Base-by-base conservation (phyloP, 1,284 basidiomycete genomes). In the Quambalaria eucalypti region DNA sequence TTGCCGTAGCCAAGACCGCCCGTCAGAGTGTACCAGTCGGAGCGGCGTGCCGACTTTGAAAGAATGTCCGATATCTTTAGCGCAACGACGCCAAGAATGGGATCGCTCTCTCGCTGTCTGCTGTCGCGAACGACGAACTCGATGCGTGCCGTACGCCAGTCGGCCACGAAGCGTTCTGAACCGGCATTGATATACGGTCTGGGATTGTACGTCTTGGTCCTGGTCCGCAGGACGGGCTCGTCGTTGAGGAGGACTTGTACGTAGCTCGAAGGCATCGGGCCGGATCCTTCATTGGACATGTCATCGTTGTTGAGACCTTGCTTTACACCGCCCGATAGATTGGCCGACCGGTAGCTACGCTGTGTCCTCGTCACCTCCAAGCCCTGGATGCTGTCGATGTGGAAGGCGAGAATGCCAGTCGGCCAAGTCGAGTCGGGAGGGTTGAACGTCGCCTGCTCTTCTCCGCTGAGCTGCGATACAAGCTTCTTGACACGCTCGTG, bases 171-270 rank as follows among this genome's bases (percentile, higher is more conserved):
- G 25, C 70, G 62, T 47, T 72, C 70, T 33, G 60, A 56, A 14
- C 70, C 70, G 4, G 60, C 66, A 38, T 72, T 72, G 60, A 71
- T 60, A 52, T 64, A 72, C 5, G 70, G 70, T 28, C 64, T 59
- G 28, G 70, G 57, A 39, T 72, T 68, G 50, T 69, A 58, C 2
- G 62, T 53, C 52, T 70, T 69, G 25, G 65, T 71, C 31, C 70
- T 54, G 2, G 68, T 71, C 23, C 61, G 57, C 59, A 69, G 68
- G 36, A 73, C 56, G n/a, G 67, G 58, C 47, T 69, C 67, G 53
- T 73, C 70, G 51, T 73, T 71, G 38, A 73, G 52, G 47, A 71
- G 51, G 19, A 71, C 67, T 33, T 73, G 68, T 2, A 68, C 66
- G 48, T 73, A 73, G 2, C 67, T 66, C 25, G 63, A 67, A 5